Base-by-base conservation (phyloP, 768 basidiomycete species). In the Pleurotus ostreatus region DNA sequence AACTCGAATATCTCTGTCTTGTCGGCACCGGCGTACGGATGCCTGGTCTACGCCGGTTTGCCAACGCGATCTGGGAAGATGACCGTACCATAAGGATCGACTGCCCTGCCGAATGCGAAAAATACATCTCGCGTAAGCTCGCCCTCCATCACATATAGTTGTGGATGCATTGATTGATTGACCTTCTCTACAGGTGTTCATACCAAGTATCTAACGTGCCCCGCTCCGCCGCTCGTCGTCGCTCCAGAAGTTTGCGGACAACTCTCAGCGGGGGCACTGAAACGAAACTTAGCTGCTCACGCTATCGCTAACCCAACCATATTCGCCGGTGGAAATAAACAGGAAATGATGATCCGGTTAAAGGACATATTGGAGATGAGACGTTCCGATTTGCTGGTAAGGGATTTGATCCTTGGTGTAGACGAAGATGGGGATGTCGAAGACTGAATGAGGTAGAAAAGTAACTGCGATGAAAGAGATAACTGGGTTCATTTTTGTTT, bases 221-320 rank as follows among this genome's bases (percentile, higher is more conserved):
- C 75, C 3, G 51, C 53, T 0, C 75, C 83, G 0, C 84, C 85
- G 6, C 71, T 86, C 38, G 75, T 86, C 57, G 68, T 66, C 13
- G 69, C 77, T 46, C 75, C 81, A 3, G 56, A 61, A 6, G 58
- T 68, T 15, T 80, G 79, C 59, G 49, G 65, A 12, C 64, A 67
- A 9, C 71, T 86, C 11, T 78, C 83, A 13, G 57, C 62, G 4
- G 68, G 70, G 1, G 83, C 81, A 0, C 70, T 88, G 26, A 76
- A 75, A 59, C 71, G 79, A 9, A 88, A 88, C 60, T 74, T 88
- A 4, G 70, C 71, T 16, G 85, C 77, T 1, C 85, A 88, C 61
- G 77, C 82, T 1, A 69, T 60, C 9, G 65, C 65, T 56, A 83
- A 88, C 60, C 60, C 72, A 18, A 61, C 60, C 0, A 77, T 86